Conservation (phyloP, 139 green algal genomes). For the Micractinium sp. region DNA sequence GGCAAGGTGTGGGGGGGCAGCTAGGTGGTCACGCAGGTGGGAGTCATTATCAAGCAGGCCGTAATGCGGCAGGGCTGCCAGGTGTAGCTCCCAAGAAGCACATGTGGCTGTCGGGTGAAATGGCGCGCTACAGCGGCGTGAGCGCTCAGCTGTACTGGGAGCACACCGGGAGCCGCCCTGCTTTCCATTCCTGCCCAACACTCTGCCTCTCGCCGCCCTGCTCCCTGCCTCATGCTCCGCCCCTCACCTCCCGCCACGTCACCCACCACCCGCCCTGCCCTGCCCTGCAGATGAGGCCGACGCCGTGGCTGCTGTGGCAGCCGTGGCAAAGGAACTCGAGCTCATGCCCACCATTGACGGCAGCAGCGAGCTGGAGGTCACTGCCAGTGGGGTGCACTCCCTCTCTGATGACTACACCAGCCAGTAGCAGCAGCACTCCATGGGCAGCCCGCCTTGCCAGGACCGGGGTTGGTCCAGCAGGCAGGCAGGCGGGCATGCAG, state of each 20-base stretch:
- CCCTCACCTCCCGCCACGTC: neutral
- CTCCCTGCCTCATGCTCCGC: neutral
- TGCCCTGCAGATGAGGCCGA: constrained; percentile 19
- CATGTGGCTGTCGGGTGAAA: too few relatives aligned
- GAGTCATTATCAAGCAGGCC: too few relatives aligned
- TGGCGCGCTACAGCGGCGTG: too few relatives aligned
- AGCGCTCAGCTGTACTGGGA: too few relatives aligned
- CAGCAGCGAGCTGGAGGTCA: neutral
- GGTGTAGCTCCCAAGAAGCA: too few relatives aligned
- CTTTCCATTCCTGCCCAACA: neutral
- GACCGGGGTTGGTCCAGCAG: neutral
- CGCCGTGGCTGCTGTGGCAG: constrained; percentile 14
- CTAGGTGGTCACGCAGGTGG: too few relatives aligned
- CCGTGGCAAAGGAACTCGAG: constrained; percentile 7
- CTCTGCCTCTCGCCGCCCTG: neutral
- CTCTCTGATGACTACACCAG: neutral
- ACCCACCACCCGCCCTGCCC: neutral
- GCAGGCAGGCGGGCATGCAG: neutral
- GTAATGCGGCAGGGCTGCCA: too few relatives aligned
- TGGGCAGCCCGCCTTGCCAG: neutral
- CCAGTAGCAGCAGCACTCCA: neutral
- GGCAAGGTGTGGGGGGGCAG: neutral
- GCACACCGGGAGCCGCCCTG: neutral
- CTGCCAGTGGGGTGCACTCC: neutral
- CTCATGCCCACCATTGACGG: constrained; percentile 26